Evolutionary conservation across 495 filamentous ascomycete species (phyloP).

Genomic region (Astrothelium subdiscretum): DNA sequence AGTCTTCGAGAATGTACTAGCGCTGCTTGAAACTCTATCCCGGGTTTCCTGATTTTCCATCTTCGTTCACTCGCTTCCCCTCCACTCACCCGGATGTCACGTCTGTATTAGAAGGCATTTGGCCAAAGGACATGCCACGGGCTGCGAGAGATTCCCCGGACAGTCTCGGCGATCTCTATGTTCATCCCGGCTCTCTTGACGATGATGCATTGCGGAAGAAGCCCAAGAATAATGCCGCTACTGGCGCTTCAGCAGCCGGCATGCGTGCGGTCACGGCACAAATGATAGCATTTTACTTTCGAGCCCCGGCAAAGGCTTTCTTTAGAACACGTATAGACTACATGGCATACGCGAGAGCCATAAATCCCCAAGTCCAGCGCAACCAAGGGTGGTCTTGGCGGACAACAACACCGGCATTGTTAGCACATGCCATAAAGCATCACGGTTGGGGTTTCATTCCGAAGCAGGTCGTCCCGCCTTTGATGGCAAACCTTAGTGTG

Average conservation of each 20-base stretch:
- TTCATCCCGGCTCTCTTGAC: background rate
- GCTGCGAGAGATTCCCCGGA: background rate
- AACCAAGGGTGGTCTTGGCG: constrained; percentile 54
- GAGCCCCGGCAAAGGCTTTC: constrained; percentile 80
- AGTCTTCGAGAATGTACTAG: too few species aligned
- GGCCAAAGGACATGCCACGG: background rate
- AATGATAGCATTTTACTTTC: constrained; percentile 75
- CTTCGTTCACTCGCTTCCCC: background rate
- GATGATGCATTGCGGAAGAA: constrained; percentile 10
- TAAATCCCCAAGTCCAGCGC: constrained; percentile 47
- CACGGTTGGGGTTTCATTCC: constrained; percentile 83
- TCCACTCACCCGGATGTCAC: background rate
- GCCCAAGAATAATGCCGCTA: constrained; percentile 55
- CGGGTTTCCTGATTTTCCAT: background rate
- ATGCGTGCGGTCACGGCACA: constrained; percentile 71
- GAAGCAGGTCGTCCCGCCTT: constrained; percentile 74
- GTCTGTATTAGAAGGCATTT: background rate
- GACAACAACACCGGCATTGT: constrained; percentile 64
- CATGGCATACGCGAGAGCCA: constrained; percentile 55
- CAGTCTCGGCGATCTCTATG: background rate
- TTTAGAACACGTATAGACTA: constrained; percentile 83
- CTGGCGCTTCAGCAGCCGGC: constrained; percentile 61
- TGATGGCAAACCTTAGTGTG: constrained; percentile 71
- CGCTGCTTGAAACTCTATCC: too few species aligned
- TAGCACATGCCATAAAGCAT: constrained; percentile 64